Conservation (phyloP, 352 stramenopile species). For the Pythium aristosporum region DNA sequence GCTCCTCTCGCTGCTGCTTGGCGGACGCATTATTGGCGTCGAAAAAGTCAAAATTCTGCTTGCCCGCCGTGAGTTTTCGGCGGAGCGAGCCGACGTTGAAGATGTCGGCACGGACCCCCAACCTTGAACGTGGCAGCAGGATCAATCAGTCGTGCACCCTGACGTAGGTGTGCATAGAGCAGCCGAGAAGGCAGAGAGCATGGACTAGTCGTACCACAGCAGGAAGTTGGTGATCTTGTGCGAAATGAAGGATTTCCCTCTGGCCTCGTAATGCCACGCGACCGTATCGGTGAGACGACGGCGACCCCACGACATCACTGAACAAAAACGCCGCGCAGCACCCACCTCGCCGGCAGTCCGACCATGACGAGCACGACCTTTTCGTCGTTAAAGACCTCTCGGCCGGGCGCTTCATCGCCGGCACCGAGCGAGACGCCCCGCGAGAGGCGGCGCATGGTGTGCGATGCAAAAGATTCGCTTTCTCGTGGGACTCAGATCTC, state of each 20-base stretch:
- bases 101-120: slow-evolving; percentile 56
- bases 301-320: too few relatives aligned
- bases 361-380: slow-evolving; percentile 92
- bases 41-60: slow-evolving; percentile 78
- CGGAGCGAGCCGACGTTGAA: slow-evolving; percentile 93
- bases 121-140: slow-evolving; percentile 18
- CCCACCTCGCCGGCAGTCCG: slow-evolving; percentile 74
- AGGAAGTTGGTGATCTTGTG: slow-evolving; percentile 73
- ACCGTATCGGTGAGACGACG: background rate
- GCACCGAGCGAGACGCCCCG: background rate
- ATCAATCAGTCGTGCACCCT: background rate
- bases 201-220: slow-evolving; percentile 27
- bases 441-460: slow-evolving; percentile 20
- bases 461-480: background rate
- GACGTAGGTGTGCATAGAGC: too few relatives aligned
- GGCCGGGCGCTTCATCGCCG: slow-evolving; percentile 15
- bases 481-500: background rate
- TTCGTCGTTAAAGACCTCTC: slow-evolving; percentile 62
- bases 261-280: background rate
- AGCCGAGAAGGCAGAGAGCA: too few relatives aligned
- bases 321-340: background rate
- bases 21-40: slow-evolving; percentile 73
- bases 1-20: slow-evolving; percentile 55
- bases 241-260: slow-evolving; percentile 91
- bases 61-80: slow-evolving; percentile 58